Conservation (phyloP, 441 rosid genomes). For the Aquilaria agallochum region DNA sequence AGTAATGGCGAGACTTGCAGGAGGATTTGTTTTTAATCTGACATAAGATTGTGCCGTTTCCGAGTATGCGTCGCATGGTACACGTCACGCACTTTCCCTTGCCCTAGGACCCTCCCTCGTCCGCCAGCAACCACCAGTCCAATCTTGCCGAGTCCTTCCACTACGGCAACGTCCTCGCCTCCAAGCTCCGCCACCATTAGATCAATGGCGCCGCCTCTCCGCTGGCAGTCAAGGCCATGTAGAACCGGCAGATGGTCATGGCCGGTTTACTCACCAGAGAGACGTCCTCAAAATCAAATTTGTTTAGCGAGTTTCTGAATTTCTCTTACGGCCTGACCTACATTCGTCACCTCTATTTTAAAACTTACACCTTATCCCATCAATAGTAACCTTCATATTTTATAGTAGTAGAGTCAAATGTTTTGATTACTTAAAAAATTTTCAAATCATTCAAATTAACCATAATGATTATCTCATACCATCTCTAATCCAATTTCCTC, state of each 20-base stretch:
- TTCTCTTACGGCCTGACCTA: too few relatives aligned
- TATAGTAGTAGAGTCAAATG: too few relatives aligned
- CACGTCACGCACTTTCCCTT: conserved; percentile 22
- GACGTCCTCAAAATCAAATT: conserved; percentile 22
- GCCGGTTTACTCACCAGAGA: conserved; percentile 19
- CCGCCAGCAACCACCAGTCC: conserved; percentile 15
- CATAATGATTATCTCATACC: too few relatives aligned
- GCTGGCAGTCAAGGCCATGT: conserved; percentile 34
- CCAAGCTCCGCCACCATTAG: conserved; percentile 64
- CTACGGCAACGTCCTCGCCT: conserved; percentile 44
- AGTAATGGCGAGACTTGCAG: background rate
- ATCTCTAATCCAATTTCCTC: too few relatives aligned
- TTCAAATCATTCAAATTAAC: too few relatives aligned
- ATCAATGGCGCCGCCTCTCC: conserved; percentile 31
- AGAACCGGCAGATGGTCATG: conserved; percentile 54
- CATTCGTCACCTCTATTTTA: background rate
- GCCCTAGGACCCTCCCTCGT: conserved; percentile 29
- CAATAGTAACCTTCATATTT: too few relatives aligned
- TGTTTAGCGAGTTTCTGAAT: background rate
- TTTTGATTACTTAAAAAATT: too few relatives aligned
- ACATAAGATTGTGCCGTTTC: background rate
- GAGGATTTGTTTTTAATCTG: conserved; percentile 9
- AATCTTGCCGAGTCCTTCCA: conserved; percentile 25
- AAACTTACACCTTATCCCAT: too few relatives aligned
- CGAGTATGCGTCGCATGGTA: too few relatives aligned